Percentiles rank a stretch among this genome's conserved stretches.
phyloP scores from a whole-genome alignment of 1,284 basidiomycete species.

The Xanthoconium separans region DNA sequence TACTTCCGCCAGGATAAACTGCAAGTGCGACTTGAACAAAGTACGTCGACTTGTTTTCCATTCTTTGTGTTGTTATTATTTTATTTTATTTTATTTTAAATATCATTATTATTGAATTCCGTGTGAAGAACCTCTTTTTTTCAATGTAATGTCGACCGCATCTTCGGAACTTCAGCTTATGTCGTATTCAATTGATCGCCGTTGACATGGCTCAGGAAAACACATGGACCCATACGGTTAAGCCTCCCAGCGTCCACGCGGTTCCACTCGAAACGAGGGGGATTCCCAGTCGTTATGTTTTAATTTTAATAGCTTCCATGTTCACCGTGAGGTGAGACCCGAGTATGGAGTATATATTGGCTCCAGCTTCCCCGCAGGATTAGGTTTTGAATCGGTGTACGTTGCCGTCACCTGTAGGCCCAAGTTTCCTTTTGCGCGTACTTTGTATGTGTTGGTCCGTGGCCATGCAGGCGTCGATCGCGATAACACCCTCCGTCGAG shows the following conservation, averaged over 20 bases:
- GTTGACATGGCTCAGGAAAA: constrained; percentile 32
- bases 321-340: constrained; percentile 8
- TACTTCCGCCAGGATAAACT: constrained; percentile 13
- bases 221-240: constrained; percentile 33
- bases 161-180: constrained; percentile 30
- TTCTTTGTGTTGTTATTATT: constrained; percentile 12
- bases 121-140: constrained; percentile 21
- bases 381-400: constrained; percentile 14
- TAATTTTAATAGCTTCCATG: constrained; percentile 10
- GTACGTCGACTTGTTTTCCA: constrained; percentile 15
- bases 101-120: constrained; percentile 10
- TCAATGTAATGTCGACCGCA: constrained; percentile 10
- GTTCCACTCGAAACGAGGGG: constrained; percentile 24
- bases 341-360: neutral
- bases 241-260: constrained; percentile 26
- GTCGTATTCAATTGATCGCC: constrained; percentile 38
- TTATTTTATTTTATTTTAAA: constrained; percentile 14
- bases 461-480: constrained; percentile 27
- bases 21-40: constrained; percentile 6
- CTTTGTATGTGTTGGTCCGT: constrained; percentile 24
- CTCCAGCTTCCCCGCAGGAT: constrained; percentile 19
- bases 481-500: constrained; percentile 27
- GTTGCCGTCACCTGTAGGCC: constrained; percentile 16
- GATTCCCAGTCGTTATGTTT: constrained; percentile 15
- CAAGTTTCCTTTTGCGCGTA: constrained; percentile 18